Base-by-base conservation (phyloP, 345 rosid genomes). In the Carallia brachiata region DNA sequence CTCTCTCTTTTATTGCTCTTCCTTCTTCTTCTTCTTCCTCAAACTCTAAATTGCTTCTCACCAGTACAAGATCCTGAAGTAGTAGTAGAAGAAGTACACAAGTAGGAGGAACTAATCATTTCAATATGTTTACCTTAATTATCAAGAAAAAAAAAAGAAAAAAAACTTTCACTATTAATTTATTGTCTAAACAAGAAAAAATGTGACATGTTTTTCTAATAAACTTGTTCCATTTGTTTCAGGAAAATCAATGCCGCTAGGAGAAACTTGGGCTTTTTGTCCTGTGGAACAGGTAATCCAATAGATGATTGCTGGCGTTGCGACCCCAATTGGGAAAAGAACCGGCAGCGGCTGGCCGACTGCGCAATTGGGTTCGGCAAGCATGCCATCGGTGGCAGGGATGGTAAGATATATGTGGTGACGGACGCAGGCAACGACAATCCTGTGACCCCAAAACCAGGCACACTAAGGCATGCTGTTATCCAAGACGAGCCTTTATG, bases 271-370 rank as follows among this genome's bases (percentile, higher is more conserved):
- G 80, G 72, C 5, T 50, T 31, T 23, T 68, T 76, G 4, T 75
- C 79, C 0, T 76, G 79, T 63, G 67, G 63, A 54, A 71, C 31
- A 1, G 75, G 79, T 1, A 76, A 76, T 37, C 80, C 80, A 0
- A 76, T 76, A 28, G 80, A 76, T 18, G 76, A 76, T 37, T 76
- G 80, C 40, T 76, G 80, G 80, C 18, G 80, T 40, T 71, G 75
- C 16, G 76, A 76, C 69, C 58, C 68, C 4, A 62, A 56, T 0
- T 76, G 80, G 80, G 75, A 57, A 40, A 62, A 56, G 53, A 71
- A 76, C 65, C 55, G 80, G 36, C 40, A 76, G 15, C 27, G 72
- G 8, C 40, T 76, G 12, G 80, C 80, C 0, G 72, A 76, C 48
- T 76, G 80, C 27, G 68, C 76, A 12, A 76, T 76, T 6, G 80